These are phyloP conservation scores for Malbranchea zuffiana DNA, from an alignment of 2,329 filamentous ascomycete species.

Conservation along the genomic window DNA sequence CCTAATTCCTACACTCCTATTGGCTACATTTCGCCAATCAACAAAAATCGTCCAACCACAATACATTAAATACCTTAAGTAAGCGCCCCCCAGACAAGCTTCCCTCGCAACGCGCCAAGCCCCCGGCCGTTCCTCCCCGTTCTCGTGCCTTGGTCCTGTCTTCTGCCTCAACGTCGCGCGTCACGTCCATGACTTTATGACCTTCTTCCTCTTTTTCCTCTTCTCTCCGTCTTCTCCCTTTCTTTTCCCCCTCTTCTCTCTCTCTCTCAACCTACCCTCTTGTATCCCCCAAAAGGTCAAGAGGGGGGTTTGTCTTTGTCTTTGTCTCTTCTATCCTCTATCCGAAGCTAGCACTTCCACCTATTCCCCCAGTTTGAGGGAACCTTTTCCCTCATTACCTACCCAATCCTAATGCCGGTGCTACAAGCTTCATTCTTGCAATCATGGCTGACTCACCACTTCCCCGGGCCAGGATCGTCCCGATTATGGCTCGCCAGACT, in stretches of 20 bases:
- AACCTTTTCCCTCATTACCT: conserved; percentile 5
- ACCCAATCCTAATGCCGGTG: conserved; percentile 21
- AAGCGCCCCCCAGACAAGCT: neutral
- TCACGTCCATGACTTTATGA: neutral
- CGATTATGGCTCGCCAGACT: conserved; percentile 26
- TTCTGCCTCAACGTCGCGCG: neutral
- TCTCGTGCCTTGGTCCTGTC: neutral
- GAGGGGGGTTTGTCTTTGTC: neutral
- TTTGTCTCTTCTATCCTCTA: neutral
- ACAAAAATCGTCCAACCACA: no score
- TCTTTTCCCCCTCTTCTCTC: conserved; percentile 1
- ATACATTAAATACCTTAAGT: no score
- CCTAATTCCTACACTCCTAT: no score
- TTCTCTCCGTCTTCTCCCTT: neutral
- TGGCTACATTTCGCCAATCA: no score
- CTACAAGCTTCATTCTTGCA: conserved; percentile 22
- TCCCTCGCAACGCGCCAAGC: neutral
- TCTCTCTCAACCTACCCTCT: neutral
- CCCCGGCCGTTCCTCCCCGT: neutral
- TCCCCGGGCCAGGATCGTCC: conserved; percentile 33
- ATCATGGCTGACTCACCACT: conserved; percentile 29
- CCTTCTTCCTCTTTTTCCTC: neutral
- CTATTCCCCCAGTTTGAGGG: no score
- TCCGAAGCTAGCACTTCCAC: neutral
- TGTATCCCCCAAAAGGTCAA: neutral